A percentile compares a stretch with the other conserved stretches of the same genome.
Evolutionary conservation across 169 alveolate species (phyloP).

Genomic region (Plasmodium gallinaceum): DNA sequence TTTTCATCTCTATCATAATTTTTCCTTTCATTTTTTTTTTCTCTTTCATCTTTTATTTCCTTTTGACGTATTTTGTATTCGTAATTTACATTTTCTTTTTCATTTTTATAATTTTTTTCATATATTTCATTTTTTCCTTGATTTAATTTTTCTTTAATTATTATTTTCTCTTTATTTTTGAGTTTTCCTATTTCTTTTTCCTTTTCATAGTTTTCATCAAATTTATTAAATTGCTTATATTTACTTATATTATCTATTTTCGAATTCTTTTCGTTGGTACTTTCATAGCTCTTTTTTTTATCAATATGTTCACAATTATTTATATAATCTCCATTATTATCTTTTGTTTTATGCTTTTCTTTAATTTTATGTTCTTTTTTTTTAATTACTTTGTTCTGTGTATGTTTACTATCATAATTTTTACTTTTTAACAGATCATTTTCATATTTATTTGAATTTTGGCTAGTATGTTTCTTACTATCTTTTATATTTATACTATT

Average conservation of each 20-base stretch:
- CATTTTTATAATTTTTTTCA: neutral
- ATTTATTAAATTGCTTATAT: neutral
- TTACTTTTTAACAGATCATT: neutral
- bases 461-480: neutral
- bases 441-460: neutral
- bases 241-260: neutral
- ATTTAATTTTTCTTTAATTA: neutral
- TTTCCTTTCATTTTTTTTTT: no score
- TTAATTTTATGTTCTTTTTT: neutral
- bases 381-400: neutral
- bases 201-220: neutral
- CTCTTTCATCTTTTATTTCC: neutral
- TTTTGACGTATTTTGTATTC: neutral
- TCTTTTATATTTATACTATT: neutral
- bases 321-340: neutral
- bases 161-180: neutral
- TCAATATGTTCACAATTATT: neutral
- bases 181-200: neutral
- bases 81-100: neutral
- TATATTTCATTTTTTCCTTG: neutral
- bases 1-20: neutral
- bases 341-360: neutral
- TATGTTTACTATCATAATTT: neutral
- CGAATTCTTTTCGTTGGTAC: neutral
- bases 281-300: neutral